Evolutionary conservation across 257 asterid genomes (phyloP), one percentile per base, ranked within the genome.

Genomic region (Solanum sejunctum): DNA sequence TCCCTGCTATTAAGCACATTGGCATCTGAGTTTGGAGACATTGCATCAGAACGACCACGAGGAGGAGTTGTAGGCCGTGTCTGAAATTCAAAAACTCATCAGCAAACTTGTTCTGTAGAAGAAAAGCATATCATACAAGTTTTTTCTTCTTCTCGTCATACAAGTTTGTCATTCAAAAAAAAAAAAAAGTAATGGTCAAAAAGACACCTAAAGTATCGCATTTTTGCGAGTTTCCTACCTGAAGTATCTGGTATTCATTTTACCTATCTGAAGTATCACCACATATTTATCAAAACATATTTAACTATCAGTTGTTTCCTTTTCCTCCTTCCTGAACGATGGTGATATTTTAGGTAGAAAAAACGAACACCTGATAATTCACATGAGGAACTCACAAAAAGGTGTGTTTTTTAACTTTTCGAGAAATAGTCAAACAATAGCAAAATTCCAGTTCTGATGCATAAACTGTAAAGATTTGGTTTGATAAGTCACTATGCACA

Each of bases 21-120:
- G 87, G 41, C 47, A 86, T 85, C 90, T 58, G 88, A 18, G 83
- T 85, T 90, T 64, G 82, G 87, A 70, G 88, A 77, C 47, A 84
- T 13, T 15, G 86, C 83, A 73, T 94, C 94, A 80, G 92, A 56
- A 26, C 87, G 85, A 43, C 84, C 43, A 4, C 16, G 45, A 9
- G 89, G 85, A 75, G 94, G 94, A 61, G 93, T 90, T 56, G 92
- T 84, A 84, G 90, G 84, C 82, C 90, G 87, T 69, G 89, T 79
- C 94, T 93, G 94, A n/a, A 67, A 83, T 84, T 58, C 58, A 75
- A 0, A 75, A 21, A 47, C 12, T 73, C 41, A 13, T 73, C 58
- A 73, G 41, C 58, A 72, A 72, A n/a, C 57, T 12, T 72, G 80
- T 72, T 43, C 20, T 72, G 20, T 7, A 72, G 80, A 72, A 43